Evolutionary conservation across 2,329 filamentous ascomycete genomes (phyloP).

Genomic region (Cladosporium sp.): DNA sequence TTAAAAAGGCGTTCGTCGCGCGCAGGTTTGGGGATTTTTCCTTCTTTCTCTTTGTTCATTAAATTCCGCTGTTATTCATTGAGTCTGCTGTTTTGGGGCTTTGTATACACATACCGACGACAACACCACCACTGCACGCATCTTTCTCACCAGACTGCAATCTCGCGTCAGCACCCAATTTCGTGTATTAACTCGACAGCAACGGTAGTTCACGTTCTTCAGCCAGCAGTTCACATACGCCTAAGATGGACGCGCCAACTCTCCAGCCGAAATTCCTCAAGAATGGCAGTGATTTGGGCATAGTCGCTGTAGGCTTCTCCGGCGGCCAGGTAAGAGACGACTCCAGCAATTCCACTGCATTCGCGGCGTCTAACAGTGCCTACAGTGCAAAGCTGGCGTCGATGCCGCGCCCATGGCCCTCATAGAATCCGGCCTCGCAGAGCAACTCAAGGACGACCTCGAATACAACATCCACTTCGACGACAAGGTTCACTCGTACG

Average conservation of each 20-base stretch:
- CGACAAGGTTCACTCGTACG: slow-evolving; percentile 76
- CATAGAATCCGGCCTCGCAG: slow-evolving; percentile 82
- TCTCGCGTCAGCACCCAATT: not conserved
- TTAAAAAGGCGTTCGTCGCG: slow-evolving; percentile 1
- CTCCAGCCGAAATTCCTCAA: slow-evolving; percentile 75
- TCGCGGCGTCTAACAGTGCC: slow-evolving; percentile 14
- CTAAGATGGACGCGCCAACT: slow-evolving; percentile 51
- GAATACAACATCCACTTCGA: slow-evolving; percentile 88
- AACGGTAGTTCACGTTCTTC: not conserved
- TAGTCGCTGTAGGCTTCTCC: slow-evolving; percentile 94
- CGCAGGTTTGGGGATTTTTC: not conserved
- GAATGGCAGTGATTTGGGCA: slow-evolving; percentile 75
- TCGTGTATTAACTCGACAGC: slow-evolving; percentile 1
- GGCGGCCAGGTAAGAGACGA: slow-evolving; percentile 74
- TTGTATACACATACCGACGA: not conserved
- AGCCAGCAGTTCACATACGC: not conserved
- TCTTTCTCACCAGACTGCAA: not conserved
- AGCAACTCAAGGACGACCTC: slow-evolving; percentile 79
- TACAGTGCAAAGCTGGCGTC: slow-evolving; percentile 82
- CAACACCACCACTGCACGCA: not conserved
- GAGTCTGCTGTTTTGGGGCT: not conserved
- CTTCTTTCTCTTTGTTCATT: slow-evolving; percentile 1
- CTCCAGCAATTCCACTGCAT: not conserved
- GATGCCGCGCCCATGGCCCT: slow-evolving; percentile 87
- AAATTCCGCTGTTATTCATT: not conserved